phyloP scores from a whole-genome alignment of 495 filamentous ascomycete species.

The Jackrogersella multiformis region DNA sequence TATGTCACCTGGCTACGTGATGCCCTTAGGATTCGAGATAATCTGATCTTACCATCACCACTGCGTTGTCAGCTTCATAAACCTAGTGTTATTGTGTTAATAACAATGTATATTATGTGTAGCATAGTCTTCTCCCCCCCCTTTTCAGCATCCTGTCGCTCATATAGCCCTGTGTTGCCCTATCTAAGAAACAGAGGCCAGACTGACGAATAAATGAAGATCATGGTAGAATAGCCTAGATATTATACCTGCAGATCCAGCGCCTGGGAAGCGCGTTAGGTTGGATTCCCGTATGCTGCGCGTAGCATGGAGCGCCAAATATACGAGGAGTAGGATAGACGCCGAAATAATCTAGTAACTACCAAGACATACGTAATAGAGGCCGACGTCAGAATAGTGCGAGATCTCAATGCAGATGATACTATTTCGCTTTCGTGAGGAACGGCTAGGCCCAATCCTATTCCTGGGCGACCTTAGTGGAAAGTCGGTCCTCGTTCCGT shows the following conservation, averaged over 20 bases:
- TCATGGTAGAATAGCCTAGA: conserved; percentile 24
- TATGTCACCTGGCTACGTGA: conserved; percentile 7
- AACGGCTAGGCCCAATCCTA: background rate
- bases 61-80: conserved; percentile 3
- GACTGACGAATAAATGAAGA: conserved; percentile 14
- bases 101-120: conserved; percentile 10
- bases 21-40: conserved; percentile 19
- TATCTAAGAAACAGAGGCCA: conserved; percentile 14
- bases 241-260: conserved; percentile 15
- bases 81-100: conserved; percentile 22
- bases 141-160: conserved; percentile 13
- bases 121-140: background rate
- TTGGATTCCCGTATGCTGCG: conserved; percentile 9
- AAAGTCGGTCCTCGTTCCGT: conserved; percentile 42
- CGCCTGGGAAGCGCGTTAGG: conserved; percentile 26
- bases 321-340: conserved; percentile 5
- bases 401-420: conserved; percentile 3
- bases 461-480: conserved; percentile 20
- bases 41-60: conserved; percentile 14
- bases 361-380: background rate
- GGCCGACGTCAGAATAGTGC: background rate
- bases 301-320: conserved; percentile 5
- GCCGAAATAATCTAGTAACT: conserved; percentile 7
- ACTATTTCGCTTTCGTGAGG: conserved; percentile 8
- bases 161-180: background rate